These are phyloP conservation scores for Dactylis glomerata DNA, from an alignment of 176 grass and related monocot genomes.

Conservation along the genomic window DNA sequence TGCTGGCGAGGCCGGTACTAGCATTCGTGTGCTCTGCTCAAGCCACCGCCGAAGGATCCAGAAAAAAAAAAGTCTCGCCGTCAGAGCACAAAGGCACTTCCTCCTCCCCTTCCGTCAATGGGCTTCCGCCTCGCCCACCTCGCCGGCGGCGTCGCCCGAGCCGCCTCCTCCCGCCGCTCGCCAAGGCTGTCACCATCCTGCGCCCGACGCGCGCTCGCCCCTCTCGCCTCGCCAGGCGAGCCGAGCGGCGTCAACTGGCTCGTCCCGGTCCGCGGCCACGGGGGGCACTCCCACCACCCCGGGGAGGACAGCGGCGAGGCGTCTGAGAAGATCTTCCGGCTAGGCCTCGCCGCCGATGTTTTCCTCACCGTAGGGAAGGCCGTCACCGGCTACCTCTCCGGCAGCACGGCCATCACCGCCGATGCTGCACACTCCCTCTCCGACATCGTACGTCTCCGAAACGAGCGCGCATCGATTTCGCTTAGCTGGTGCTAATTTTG, in stretches of 20 bases:
- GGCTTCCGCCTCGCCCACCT: conserved; percentile 55
- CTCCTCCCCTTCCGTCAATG: conserved; percentile 36
- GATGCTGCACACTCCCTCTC: conserved; percentile 95
- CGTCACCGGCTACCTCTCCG: conserved; percentile 73
- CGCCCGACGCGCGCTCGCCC: background rate
- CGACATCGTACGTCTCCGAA: conserved; percentile 55
- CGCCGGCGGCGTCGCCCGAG: conserved; percentile 11
- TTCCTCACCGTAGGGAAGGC: conserved; percentile 60
- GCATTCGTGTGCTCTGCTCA: background rate
- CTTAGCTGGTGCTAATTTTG: conserved; percentile 14
- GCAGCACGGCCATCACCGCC: conserved; percentile 83
- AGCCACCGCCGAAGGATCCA: conserved; percentile 19
- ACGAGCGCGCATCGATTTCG: background rate
- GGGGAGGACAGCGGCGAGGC: conserved; percentile 25
- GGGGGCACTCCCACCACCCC: conserved; percentile 42
- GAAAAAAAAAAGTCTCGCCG: background rate
- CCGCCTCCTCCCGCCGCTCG: conserved; percentile 15
- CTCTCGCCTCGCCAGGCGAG: conserved; percentile 2
- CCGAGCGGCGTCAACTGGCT: conserved; percentile 36
- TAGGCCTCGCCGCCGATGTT: conserved; percentile 67
- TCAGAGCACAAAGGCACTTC: background rate
- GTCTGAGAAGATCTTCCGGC: conserved; percentile 59
- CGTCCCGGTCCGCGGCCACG: conserved; percentile 36
- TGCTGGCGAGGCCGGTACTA: background rate
- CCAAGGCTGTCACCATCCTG: background rate